phyloP scores from a whole-genome alignment of 306 rosid genomes.

The Medicago lupulina region DNA sequence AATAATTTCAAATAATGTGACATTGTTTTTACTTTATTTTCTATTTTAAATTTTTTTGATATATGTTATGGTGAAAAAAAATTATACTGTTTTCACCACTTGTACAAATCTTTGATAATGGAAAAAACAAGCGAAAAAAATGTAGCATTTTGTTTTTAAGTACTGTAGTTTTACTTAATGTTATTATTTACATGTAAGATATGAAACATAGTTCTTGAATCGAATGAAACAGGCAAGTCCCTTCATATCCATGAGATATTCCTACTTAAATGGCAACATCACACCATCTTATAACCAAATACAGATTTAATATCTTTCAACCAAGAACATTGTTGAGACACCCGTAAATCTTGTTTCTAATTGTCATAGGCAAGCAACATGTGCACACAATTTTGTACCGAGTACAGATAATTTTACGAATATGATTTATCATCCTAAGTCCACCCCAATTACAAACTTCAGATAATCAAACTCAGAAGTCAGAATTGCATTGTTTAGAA shows the following conservation, averaged over 20 bases:
- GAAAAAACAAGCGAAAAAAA: not conserved
- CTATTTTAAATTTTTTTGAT: not conserved
- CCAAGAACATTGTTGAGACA: constrained; percentile 21
- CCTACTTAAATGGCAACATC: not conserved
- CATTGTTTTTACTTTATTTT: constrained; percentile 1
- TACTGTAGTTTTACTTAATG: not conserved
- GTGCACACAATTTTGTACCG: constrained; percentile 11
- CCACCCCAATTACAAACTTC: constrained; percentile 32
- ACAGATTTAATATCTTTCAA: constrained; percentile 10
- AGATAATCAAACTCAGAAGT: constrained; percentile 10
- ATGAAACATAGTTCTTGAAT: constrained; percentile 1
- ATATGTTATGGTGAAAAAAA: not conserved
- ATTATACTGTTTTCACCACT: not conserved
- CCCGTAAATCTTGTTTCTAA: constrained; percentile 4
- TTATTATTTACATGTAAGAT: not conserved
- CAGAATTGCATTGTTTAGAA: not conserved
- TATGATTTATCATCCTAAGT: constrained; percentile 10
- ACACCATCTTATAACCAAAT: not conserved
- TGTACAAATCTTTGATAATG: not conserved
- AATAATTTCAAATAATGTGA: not conserved
- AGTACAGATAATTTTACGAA: not conserved
- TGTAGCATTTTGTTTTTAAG: not conserved
- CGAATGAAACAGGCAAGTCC: not conserved
- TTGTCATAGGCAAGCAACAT: not conserved
- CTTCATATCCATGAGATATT: constrained; percentile 11